phyloP scores from a whole-genome alignment of 2,329 filamentous ascomycete species.

The Fusarium miscanthi region DNA sequence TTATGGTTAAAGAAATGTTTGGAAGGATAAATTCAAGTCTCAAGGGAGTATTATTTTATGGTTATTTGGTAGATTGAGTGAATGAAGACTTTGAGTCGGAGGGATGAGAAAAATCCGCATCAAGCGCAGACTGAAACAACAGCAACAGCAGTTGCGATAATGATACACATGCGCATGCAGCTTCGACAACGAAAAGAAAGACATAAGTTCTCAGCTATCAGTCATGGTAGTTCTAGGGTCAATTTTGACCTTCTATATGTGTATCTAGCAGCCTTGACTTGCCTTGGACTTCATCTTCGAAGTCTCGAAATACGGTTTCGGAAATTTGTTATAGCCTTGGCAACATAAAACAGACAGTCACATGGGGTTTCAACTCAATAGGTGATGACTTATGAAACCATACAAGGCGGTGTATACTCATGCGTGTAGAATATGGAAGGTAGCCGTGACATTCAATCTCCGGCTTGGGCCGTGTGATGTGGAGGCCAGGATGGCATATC shows the following conservation, averaged over 20 bases:
- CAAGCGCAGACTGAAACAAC: not conserved
- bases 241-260: conserved; percentile 3
- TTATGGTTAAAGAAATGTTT: conserved; percentile 7
- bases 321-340: not conserved
- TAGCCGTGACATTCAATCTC: not conserved
- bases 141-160: not conserved
- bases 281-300: not conserved
- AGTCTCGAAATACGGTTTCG: conserved; percentile 7
- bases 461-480: not conserved
- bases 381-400: not conserved
- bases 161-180: not conserved
- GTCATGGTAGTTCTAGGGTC: not conserved
- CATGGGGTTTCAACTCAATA: not conserved
- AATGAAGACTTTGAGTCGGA: not conserved
- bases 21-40: not conserved
- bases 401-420: not conserved
- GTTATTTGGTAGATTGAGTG: not conserved
- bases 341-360: not conserved
- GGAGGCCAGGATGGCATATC: not conserved
- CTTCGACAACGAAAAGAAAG: not conserved
- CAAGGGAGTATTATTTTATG: not conserved
- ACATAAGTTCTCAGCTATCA: not conserved
- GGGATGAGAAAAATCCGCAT: not conserved
- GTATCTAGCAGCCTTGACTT: not conserved
- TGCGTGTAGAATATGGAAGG: not conserved